Conservation (phyloP, 331 rosid species). For the Acacia pycnantha region DNA sequence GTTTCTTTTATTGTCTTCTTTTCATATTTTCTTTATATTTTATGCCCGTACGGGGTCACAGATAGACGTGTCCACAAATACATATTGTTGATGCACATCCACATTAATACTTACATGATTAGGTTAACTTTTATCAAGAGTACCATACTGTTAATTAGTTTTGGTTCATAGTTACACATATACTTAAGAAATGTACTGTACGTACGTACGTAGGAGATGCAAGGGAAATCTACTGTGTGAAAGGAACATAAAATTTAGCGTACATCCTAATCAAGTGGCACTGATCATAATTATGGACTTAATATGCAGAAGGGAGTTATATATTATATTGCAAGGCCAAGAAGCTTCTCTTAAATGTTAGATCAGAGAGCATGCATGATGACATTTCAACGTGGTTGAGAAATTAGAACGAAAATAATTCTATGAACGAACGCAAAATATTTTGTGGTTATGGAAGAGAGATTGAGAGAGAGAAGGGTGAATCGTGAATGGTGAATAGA, state of each 20-base stretch:
- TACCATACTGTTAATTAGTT: not conserved
- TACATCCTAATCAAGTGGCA: not conserved
- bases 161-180: not conserved
- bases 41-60: not conserved
- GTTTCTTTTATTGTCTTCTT: not conserved
- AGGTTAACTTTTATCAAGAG: not conserved
- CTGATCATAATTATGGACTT: not conserved
- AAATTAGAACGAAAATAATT: not conserved
- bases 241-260: not conserved
- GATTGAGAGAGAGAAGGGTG: not conserved
- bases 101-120: not conserved
- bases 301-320: not conserved
- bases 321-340: not conserved
- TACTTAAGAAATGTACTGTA: no score
- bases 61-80: slow-evolving; percentile 8
- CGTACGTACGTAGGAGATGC: not conserved
- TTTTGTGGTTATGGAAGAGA: not conserved
- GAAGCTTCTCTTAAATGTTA: not conserved
- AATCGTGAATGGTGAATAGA: not conserved
- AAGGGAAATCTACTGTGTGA: not conserved
- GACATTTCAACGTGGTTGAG: not conserved
- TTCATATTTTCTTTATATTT: not conserved
- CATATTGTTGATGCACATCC: not conserved
- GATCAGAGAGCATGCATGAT: not conserved
- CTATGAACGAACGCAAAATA: not conserved